Evolutionary conservation across 306 rosid genomes (phyloP).

Genomic region (Prunus mume): DNA sequence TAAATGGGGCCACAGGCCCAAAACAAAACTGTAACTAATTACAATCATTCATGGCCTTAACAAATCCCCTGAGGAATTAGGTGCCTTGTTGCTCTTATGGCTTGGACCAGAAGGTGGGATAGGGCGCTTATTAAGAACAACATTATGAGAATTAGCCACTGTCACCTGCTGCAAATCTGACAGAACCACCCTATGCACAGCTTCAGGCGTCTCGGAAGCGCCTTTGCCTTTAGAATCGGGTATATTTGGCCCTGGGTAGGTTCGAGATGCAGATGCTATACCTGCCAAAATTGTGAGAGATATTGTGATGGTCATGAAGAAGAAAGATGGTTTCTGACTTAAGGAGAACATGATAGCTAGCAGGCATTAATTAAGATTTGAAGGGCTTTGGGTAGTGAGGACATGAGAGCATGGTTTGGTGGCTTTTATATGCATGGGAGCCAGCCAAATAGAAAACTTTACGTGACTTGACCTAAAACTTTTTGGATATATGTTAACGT

Average conservation of each 20-base stretch:
- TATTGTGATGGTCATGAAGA: not conserved
- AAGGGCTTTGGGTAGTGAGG: not conserved
- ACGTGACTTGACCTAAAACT: not conserved
- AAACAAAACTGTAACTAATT: not conserved
- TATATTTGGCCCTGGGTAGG: not conserved
- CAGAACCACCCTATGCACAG: not conserved
- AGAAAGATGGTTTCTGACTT: constrained; percentile 3
- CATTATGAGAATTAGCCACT: not conserved
- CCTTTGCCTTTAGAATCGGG: not conserved
- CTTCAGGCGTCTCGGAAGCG: not conserved
- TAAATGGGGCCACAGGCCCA: not conserved
- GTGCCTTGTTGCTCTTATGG: constrained; percentile 4
- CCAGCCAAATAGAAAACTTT: not conserved
- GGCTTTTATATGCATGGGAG: not conserved
- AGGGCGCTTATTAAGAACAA: constrained; percentile 1
- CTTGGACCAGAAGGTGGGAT: constrained; percentile 21
- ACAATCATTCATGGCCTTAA: not conserved
- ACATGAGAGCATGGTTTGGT: not conserved
- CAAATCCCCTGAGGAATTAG: not conserved
- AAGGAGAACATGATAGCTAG: constrained; percentile 2
- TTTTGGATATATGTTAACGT: not conserved
- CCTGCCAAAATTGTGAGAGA: not conserved
- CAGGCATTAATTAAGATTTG: not conserved
- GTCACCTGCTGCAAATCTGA: not conserved
- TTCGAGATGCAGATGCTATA: not conserved